Percentiles rank a stretch among this genome's conserved stretches.
These are phyloP conservation scores for Phoma sp. DNA, from an alignment of 2,329 filamentous ascomycete species.

Conservation along the genomic window DNA sequence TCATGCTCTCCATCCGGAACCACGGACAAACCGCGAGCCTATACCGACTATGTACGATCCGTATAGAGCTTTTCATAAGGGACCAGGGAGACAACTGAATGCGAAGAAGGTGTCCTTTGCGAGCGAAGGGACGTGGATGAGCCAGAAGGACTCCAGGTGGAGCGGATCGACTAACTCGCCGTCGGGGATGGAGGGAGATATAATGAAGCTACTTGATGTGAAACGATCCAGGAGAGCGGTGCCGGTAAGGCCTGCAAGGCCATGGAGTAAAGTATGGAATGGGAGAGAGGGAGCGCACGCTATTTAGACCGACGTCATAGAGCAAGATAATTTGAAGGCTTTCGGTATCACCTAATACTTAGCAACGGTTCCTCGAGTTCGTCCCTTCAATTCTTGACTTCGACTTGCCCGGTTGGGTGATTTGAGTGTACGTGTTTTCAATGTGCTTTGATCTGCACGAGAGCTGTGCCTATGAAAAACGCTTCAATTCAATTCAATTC, in stretches of 20 bases:
- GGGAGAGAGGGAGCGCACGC: neutral
- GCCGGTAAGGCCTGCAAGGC: slow-evolving; percentile 28
- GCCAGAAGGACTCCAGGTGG: slow-evolving; percentile 16
- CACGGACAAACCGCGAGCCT: neutral
- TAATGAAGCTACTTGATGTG: slow-evolving; percentile 27
- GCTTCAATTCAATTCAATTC: slow-evolving; percentile 12
- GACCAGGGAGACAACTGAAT: neutral
- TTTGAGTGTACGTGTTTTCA: too few species aligned
- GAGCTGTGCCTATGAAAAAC: too few species aligned
- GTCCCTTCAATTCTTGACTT: too few species aligned
- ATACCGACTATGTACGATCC: slow-evolving; percentile 32
- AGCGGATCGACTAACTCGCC: slow-evolving; percentile 15
- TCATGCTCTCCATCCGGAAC: slow-evolving; percentile 18
- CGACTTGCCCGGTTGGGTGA: too few species aligned
- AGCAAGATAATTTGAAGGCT: too few species aligned
- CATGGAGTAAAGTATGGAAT: slow-evolving; percentile 28
- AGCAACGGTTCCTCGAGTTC: too few species aligned
- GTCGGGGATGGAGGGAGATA: slow-evolving; percentile 9
- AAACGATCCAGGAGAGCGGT: slow-evolving; percentile 22
- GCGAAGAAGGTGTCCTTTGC: slow-evolving; percentile 22
- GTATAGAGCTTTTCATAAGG: slow-evolving; percentile 6
- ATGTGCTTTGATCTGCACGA: too few species aligned
- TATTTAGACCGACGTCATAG: too few species aligned
- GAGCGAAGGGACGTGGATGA: slow-evolving; percentile 22
- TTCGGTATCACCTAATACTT: too few species aligned